Base-by-base conservation (phyloP, 805 yeast species). In the Saccharomycopsis microspora region DNA sequence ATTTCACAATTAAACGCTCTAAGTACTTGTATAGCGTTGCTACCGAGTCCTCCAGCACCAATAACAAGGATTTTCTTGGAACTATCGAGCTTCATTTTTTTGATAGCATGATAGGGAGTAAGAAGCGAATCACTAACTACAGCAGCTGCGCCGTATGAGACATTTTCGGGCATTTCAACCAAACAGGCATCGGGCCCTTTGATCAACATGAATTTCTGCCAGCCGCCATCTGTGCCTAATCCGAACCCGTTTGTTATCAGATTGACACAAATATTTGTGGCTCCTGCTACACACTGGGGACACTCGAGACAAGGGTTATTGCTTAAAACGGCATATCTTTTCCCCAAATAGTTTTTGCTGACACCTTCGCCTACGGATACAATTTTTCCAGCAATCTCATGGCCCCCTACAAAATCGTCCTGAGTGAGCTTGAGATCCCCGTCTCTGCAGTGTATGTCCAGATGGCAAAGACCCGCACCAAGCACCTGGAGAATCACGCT, bases 261-360 rank as follows among this genome's bases (percentile, higher is more conserved):
- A 4, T 10, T 19, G 6, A 10, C 19, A 19, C 50, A 47, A 41
- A 46, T 63, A 93, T 90, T 90, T 97, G 97, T 97, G 97, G 76
- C 75, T 95, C 73, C 86, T 86, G 81, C 85, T 90, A 74, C 97
- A 97, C 82, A 83, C 85, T 74, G 97, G 97, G 69, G 97, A 93
- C 85, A 64, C 3, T 45, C 32, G 2, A 61, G 63, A 45, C 67
- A 64, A 5, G 60, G 39, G 41, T 60, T 57, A 8, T 46, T 37
- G 10, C 55, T 54, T 39, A 48, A 50, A 10, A 54, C 49, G 7
- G 58, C 56, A 31, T 46, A 51, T 19, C 56, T 38, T 11, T 37
- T 50, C 5, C 59, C 60, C 11, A 53, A 34, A 10, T 44, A 45
- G n/a, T 29, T 5, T 27, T 31, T 29, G 39, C 11, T 19, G 34